phyloP scores from a whole-genome alignment of 805 yeast species.

The Clavispora asparagi region DNA sequence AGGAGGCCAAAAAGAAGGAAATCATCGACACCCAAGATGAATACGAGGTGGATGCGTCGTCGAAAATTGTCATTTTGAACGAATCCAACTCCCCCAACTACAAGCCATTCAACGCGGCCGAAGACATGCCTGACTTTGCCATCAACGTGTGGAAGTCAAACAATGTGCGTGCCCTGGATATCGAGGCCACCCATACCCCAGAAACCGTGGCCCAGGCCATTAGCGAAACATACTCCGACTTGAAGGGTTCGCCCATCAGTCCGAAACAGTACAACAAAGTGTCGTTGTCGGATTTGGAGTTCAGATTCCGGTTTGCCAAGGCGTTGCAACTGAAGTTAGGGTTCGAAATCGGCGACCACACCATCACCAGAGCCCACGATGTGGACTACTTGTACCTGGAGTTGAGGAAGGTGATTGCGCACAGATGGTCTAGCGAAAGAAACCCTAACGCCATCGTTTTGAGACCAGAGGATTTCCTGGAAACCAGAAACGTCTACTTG shows the following conservation, averaged over 20 bases:
- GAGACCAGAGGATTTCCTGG: constrained; percentile 47
- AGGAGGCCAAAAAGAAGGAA: constrained; percentile 27
- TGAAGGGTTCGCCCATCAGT: constrained; percentile 15
- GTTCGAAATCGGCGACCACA: constrained; percentile 48
- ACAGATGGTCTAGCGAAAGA: constrained; percentile 50
- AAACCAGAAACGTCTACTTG: constrained; percentile 49
- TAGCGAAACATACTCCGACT: constrained; percentile 19
- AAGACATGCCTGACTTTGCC: constrained; percentile 32
- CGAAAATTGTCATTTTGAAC: constrained; percentile 32
- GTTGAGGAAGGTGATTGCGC: constrained; percentile 34
- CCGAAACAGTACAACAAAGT: constrained; percentile 3
- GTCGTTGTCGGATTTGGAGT: constrained; percentile 31
- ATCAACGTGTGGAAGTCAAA: constrained; percentile 33
- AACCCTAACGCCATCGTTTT: constrained; percentile 74
- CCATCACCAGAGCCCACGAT: constrained; percentile 37
- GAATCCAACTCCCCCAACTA: constrained; percentile 29
- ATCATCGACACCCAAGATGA: constrained; percentile 36
- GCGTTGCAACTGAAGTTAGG: constrained; percentile 44
- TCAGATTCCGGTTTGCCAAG: constrained; percentile 48
- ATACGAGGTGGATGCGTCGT: constrained; percentile 25
- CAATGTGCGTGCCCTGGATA: constrained; percentile 18
- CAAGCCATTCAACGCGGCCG: constrained; percentile 20
- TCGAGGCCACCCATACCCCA: constrained; percentile 24
- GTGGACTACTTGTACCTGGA: constrained; percentile 35
- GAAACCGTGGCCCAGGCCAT: constrained; percentile 22